Evolutionary conservation across 345 rosid genomes (phyloP), one percentile per base, ranked within the genome.

Genomic region (Hibiscus tridactylites): DNA sequence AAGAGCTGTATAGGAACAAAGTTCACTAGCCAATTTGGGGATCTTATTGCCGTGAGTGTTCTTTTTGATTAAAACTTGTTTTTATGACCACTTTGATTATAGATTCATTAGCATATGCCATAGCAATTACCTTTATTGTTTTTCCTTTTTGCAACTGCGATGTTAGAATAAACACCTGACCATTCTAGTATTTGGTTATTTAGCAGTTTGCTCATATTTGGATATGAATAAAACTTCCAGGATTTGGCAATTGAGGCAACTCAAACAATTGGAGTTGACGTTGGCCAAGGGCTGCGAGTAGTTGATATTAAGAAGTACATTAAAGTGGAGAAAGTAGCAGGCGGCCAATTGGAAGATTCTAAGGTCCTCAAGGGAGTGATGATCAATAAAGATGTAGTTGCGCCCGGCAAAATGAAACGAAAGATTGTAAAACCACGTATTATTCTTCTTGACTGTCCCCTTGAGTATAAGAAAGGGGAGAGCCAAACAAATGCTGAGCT

Each of bases 401-500:
- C 91, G 61, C 98, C 98, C 24, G 97, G 96, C 7, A 94, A 94
- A 85, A 91, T 94, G 98, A 94, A 85, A 79, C 85, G 98, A 78
- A 94, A 88, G 88, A 91, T 94, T 39, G 79, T 83, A 66, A 85
- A 86, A 29, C 98, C 98, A 1, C 91, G 96, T 5, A 76, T 94
- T 74, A 86, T 91, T 65, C 97, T 94, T 75, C 95, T 94, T 60
- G 97, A 94, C 71, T 87, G 86, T 57, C 97, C 98, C n/a, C 88
- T 94, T 44, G 98, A 94, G 85, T 91, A 94, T 86, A 94, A 94
- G 83, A 94, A 94, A 75, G 98, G 98, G 13, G 98, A 94, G 87
- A 94, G 90, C 84, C 98, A 94, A 79, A 94, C 98, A 70, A 94
- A 91, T 78, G 98, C 96, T 0, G 97, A 94, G 80, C 71, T 95